Evolutionary conservation across 306 rosid species (phyloP), one percentile per base, ranked within the genome.

Genomic region (Sicyos edulis): DNA sequence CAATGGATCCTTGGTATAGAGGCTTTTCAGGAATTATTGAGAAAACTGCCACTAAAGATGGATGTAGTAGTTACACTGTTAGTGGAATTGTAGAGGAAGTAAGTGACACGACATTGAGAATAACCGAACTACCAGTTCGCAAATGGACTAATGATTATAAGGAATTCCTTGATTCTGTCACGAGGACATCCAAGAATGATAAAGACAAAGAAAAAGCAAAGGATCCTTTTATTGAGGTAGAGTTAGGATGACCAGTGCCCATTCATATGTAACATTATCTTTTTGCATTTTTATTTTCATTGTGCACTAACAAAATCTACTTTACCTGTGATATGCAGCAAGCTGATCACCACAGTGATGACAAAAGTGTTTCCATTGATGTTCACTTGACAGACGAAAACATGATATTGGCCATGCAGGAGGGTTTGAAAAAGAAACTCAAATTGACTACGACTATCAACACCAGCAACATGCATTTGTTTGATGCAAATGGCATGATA

Each of bases 1-100:
- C 98, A 54, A 93, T 93, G 98, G 88, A 87, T 88, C 98, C 97
- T n/a, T 93, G 98, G 98, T 93, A 90, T 73, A 75, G 86, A 83
- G 96, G 98, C 59, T 93, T 84, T 68, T 83, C 70, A 78, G 98
- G 98, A 71, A 67, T 34, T 50, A 90, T 90, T 20, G 96, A 84
- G 84, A 93, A 80, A 74, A 82, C 77, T 47, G 60, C 80, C 40
- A 82, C 85, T 1, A 93, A 86, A 80, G 98, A 88, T 58, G 84
- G 82, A 34, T 88, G 88, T 21, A 9, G 22, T 17, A 67, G 73
- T 73, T 93, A 87, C 77, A 69, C 62, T 7, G 82, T 87, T n/a
- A 87, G 86, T 79, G 98, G 98, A 10, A 50, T 15, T 51, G 47
- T 86, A 52, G 93, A 77, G 74, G 98, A 88, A 75, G 79, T 83